Base-by-base conservation (phyloP, 2,329 filamentous ascomycete species). In the Penicillium paneum region DNA sequence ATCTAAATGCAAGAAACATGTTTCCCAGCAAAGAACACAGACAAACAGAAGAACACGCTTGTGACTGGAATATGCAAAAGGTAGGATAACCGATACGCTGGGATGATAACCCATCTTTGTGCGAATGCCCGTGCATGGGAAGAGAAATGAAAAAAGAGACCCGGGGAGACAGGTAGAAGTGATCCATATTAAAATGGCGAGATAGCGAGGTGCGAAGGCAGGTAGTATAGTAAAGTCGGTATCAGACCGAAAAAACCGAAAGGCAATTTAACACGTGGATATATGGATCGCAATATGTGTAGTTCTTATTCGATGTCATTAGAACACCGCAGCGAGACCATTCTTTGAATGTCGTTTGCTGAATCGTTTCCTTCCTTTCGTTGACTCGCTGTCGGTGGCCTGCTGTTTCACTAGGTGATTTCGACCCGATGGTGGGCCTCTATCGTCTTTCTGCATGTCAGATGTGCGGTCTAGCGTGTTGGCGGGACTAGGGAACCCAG, bases 291-390 rank as follows among this genome's bases (percentile, higher is more conserved):
- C 35, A 26, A 47, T 24, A 34, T 13, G 34, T 17, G 19, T n/a
- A 41, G 21, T 54, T 73, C 24, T 39, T 49, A 2, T 34, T 40
- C 19, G 7, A 24, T 26, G 46, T 17, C 11, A 44, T 28, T 72
- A 96, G 70, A 97, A 96, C 47, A 90, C 89, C 45, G 92, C 89
- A 28, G 91, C 91, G 45, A 96, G 82, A n/a, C 93, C 92, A 71
- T 91, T 96, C 76, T 95, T 96, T 15, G 90, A 95, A 75, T 96
- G 91, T 63, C 93, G 82, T 75, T 94, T 94, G 76, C 91, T 96
- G 74, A 97, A 97, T 45, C 83, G 74, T 68, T 85, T 85, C 62
- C 80, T 78, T 45, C 81, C 81, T 68, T 83, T 84, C 15, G 80
- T 65, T n/a, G 79, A 81, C 48, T 82, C 81, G 44, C 74, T 71